Conservation (phyloP, 139 green algal genomes). For the Chlamydomonas sphaeroides region DNA sequence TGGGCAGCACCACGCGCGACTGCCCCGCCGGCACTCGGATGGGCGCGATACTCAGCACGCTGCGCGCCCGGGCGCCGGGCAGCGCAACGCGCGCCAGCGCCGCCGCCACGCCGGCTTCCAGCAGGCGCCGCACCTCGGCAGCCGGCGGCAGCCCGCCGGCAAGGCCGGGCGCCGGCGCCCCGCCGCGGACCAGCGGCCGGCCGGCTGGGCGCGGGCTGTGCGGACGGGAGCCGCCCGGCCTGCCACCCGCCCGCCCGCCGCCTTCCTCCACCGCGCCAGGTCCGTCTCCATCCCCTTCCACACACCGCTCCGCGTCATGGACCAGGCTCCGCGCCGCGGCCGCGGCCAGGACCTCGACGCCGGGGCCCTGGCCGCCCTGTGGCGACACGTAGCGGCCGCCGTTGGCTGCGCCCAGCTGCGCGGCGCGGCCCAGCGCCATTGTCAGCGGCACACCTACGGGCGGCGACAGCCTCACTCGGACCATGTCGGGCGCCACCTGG, state of each 20-base stretch:
- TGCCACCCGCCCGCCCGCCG: neutral
- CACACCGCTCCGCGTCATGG: too few species aligned
- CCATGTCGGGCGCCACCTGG: slow-evolving; percentile 12
- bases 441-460: neutral
- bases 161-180: too few species aligned
- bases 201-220: neutral
- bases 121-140: slow-evolving; percentile 24
- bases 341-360: too few species aligned
- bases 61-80: slow-evolving; percentile 5
- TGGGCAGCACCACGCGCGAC: slow-evolving; percentile 34
- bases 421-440: neutral
- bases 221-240: neutral
- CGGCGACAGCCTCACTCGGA: slow-evolving; percentile 28
- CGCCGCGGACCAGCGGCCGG: too few species aligned
- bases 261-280: neutral
- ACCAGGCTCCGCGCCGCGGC: too few species aligned
- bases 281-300: neutral
- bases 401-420: neutral
- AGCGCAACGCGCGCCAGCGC: neutral
- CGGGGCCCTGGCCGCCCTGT: too few species aligned
- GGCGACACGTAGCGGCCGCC: too few species aligned
- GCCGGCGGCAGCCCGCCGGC: neutral
- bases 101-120: slow-evolving; percentile 35
- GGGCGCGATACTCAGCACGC: slow-evolving; percentile 29
- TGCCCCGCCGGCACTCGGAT: slow-evolving; percentile 25